Evolutionary conservation across 768 basidiomycete species (phyloP).

Genomic region (Termitomyces sp.): DNA sequence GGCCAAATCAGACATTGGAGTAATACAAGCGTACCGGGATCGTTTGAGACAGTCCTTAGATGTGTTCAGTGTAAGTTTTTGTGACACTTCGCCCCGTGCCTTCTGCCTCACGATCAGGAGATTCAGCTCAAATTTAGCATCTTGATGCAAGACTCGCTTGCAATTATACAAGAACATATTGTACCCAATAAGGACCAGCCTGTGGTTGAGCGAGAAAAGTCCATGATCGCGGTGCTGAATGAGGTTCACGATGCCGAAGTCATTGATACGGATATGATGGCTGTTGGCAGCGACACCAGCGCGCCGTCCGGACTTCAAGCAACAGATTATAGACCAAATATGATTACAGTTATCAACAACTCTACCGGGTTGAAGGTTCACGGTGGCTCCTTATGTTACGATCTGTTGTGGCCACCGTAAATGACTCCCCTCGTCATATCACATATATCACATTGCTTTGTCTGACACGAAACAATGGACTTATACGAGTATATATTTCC

Average conservation of each 20-base stretch:
- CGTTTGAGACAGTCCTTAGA: too few species aligned
- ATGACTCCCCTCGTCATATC: too few species aligned
- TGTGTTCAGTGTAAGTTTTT: conserved; percentile 3
- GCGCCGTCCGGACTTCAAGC: neutral
- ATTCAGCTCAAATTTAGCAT: conserved; percentile 4
- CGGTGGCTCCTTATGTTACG: too few species aligned
- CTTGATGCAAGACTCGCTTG: conserved; percentile 4
- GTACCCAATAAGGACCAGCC: too few species aligned
- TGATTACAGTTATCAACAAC: neutral
- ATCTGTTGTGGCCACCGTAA: too few species aligned
- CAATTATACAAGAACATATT: neutral
- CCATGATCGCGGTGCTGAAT: neutral
- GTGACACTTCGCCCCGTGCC: neutral
- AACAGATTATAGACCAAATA: neutral
- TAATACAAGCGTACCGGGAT: conserved; percentile 8
- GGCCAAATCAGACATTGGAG: conserved; percentile 2
- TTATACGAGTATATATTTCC: too few species aligned
- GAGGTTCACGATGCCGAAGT: neutral
- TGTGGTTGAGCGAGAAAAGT: too few species aligned
- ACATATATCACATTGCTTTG: too few species aligned
- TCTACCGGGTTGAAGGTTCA: neutral
- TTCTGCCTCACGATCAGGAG: neutral
- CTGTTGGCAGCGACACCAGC: neutral
- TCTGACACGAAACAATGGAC: too few species aligned
- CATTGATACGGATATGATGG: neutral